Percentiles rank a stretch among this genome's conserved stretches.
These are phyloP conservation scores for Phytophthora foliorum DNA, from an alignment of 352 stramenopile species.

Conservation along the genomic window DNA sequence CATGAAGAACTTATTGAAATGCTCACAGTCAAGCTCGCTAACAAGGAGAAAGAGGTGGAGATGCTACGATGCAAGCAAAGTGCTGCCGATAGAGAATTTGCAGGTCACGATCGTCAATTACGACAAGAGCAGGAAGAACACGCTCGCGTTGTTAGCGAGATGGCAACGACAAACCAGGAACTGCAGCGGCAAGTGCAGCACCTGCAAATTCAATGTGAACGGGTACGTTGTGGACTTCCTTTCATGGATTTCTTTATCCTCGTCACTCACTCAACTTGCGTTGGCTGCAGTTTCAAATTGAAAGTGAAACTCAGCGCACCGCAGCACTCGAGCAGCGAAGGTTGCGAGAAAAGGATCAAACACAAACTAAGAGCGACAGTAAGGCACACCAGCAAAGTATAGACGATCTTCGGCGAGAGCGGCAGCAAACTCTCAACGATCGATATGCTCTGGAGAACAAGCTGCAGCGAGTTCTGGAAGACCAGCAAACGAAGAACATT, in stretches of 20 bases:
- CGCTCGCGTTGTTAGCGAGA: slow-evolving; percentile 18
- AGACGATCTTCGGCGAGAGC: slow-evolving; percentile 47
- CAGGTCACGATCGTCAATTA: slow-evolving; percentile 33
- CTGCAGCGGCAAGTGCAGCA: slow-evolving; percentile 50
- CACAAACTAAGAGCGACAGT: slow-evolving; percentile 32
- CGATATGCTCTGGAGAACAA: slow-evolving; percentile 39
- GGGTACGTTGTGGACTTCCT: slow-evolving; percentile 25
- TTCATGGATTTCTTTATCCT: background rate
- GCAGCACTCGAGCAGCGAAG: slow-evolving; percentile 45
- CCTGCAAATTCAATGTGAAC: slow-evolving; percentile 50
- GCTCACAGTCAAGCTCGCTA: slow-evolving; percentile 65
- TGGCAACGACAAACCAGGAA: slow-evolving; percentile 48
- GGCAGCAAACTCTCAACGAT: slow-evolving; percentile 35
- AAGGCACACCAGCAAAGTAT: slow-evolving; percentile 27
- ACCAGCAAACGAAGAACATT: slow-evolving; percentile 33
- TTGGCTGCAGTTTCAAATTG: slow-evolving; percentile 42
- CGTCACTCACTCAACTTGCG: background rate
- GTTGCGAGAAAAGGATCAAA: slow-evolving; percentile 52
- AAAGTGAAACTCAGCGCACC: slow-evolving; percentile 46
- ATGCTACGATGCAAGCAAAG: slow-evolving; percentile 50
- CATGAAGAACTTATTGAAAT: slow-evolving; percentile 75
- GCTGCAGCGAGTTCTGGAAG: slow-evolving; percentile 27
- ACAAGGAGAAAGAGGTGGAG: slow-evolving; percentile 74
- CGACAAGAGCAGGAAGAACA: slow-evolving; percentile 43
- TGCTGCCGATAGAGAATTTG: slow-evolving; percentile 25